Evolutionary conservation across 1,139 yeast genomes (phyloP).

Genomic region (Protomyces gravidus): DNA sequence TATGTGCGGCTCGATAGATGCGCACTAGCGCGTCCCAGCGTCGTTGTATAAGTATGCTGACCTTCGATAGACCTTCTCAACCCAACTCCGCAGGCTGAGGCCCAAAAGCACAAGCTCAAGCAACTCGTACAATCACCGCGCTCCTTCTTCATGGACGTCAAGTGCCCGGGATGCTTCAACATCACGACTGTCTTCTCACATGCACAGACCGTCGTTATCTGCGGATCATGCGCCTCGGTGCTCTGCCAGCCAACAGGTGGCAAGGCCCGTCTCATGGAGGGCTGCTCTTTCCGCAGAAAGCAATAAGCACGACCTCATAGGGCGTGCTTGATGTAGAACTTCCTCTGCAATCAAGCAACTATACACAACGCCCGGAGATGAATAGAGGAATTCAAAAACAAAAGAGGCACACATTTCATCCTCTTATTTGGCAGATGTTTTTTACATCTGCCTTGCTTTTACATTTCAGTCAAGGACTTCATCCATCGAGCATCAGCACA

Average conservation of each 20-base stretch:
- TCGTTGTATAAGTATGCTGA: constrained; percentile 6
- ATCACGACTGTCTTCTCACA: constrained; percentile 99
- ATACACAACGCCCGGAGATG: background rate
- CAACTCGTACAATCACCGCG: constrained; percentile 96
- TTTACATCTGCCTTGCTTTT: background rate
- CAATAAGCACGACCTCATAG: constrained; percentile 79
- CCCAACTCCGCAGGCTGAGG: constrained; percentile 96
- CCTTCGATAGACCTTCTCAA: constrained; percentile 47
- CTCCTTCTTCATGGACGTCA: constrained; percentile 79
- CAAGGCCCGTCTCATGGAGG: constrained; percentile 98
- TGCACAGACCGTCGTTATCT: constrained; percentile 99
- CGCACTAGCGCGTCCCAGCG: background rate
- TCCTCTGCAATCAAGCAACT: background rate
- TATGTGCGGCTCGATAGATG: background rate
- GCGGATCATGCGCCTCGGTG: constrained; percentile 97
- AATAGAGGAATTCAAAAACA: background rate
- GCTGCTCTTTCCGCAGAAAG: constrained; percentile 93
- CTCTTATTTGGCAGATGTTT: background rate
- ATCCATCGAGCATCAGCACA: background rate
- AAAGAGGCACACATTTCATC: background rate
- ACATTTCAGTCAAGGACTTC: background rate
- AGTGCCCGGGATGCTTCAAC: constrained; percentile 88
- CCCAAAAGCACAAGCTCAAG: constrained; percentile 95
- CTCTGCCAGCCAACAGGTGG: constrained; percentile 99
- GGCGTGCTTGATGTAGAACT: background rate